phyloP scores from a whole-genome alignment of 2,329 filamentous ascomycete species.

The Monosporascus sp. region DNA sequence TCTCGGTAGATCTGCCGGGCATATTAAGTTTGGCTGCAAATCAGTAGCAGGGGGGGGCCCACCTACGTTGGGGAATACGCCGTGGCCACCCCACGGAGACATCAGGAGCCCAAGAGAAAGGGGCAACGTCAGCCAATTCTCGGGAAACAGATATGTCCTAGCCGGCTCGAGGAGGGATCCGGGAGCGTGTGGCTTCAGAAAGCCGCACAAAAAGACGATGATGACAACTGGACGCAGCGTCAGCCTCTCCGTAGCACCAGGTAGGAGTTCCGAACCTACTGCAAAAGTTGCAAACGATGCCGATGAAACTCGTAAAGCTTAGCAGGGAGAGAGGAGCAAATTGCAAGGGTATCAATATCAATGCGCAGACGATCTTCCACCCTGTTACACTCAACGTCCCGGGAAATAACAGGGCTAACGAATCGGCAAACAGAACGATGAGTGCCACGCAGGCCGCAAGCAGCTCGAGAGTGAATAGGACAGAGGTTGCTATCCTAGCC shows the following conservation, averaged over 20 bases:
- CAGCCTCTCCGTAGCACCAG: conserved; percentile 6
- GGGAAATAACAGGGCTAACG: conserved; percentile 72
- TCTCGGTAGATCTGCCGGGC: conserved; percentile 51
- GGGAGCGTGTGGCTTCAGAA: conserved; percentile 71
- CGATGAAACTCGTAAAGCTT: conserved; percentile 86
- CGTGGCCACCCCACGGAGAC: conserved; percentile 62
- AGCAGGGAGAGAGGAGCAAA: conserved; percentile 79
- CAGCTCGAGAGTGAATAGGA: conserved; percentile 84
- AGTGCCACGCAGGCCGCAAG: conserved; percentile 79
- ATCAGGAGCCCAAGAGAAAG: conserved; percentile 87
- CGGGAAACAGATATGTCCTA: conserved; percentile 73
- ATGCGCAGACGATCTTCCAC: conserved; percentile 83
- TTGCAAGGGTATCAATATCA: conserved; percentile 74
- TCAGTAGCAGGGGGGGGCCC: neutral
- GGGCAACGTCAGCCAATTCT: conserved; percentile 81
- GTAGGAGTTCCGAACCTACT: conserved; percentile 53
- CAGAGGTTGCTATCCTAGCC: conserved; percentile 74
- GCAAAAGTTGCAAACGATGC: conserved; percentile 83
- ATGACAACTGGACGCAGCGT: conserved; percentile 58
- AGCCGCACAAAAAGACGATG: conserved; percentile 79
- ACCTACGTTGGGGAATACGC: conserved; percentile 71
- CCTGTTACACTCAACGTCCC: conserved; percentile 56
- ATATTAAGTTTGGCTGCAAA: neutral
- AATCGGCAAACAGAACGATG: conserved; percentile 67
- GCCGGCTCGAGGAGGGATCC: conserved; percentile 82